Percentiles rank a stretch among this genome's conserved stretches.
These are phyloP conservation scores for Staphylotrichum tortipilum DNA, from an alignment of 495 filamentous ascomycete species.

Conservation along the genomic window DNA sequence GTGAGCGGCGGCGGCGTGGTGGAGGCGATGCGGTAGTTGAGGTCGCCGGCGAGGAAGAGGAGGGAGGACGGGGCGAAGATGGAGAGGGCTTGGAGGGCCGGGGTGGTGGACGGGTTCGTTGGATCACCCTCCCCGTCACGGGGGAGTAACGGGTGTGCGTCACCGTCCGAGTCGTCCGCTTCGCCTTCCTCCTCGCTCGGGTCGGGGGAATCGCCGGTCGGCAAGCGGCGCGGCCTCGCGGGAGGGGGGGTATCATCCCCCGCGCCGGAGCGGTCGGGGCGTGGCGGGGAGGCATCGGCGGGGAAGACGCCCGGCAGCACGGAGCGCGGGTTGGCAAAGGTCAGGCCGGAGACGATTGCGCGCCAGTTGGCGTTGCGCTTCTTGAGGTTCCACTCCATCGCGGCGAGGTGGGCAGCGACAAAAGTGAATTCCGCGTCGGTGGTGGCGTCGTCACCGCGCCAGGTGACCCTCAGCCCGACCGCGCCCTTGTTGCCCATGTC, in stretches of 20 bases:
- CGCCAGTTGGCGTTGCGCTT: slow-evolving; percentile 80
- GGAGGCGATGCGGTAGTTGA: slow-evolving; percentile 83
- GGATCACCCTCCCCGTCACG: too few species aligned
- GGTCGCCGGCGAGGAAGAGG: slow-evolving; percentile 79
- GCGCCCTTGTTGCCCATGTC: slow-evolving; percentile 95
- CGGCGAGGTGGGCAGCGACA: slow-evolving; percentile 79
- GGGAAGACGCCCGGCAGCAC: slow-evolving; percentile 20
- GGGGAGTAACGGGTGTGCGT: neutral
- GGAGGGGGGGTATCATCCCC: slow-evolving; percentile 6
- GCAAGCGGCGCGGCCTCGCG: too few species aligned
- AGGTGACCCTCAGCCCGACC: slow-evolving; percentile 65
- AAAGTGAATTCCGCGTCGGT: slow-evolving; percentile 61
- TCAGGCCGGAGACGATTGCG: slow-evolving; percentile 65
- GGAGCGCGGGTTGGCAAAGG: slow-evolving; percentile 50
- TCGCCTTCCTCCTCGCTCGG: slow-evolving; percentile 24
- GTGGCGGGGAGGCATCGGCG: neutral
- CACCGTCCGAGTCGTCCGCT: slow-evolving; percentile 8
- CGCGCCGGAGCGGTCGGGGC: slow-evolving; percentile 17
- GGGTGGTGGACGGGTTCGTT: neutral
- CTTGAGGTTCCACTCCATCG: slow-evolving; percentile 64
- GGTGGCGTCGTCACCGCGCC: slow-evolving; percentile 9
- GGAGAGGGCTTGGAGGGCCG: slow-evolving; percentile 30
- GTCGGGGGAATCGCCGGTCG: slow-evolving; percentile 9
- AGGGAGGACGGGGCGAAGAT: slow-evolving; percentile 70
- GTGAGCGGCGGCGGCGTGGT: slow-evolving; percentile 45